phyloP scores from a whole-genome alignment of 1,284 basidiomycete genomes.

The Ustanciosporium gigantosporum region DNA sequence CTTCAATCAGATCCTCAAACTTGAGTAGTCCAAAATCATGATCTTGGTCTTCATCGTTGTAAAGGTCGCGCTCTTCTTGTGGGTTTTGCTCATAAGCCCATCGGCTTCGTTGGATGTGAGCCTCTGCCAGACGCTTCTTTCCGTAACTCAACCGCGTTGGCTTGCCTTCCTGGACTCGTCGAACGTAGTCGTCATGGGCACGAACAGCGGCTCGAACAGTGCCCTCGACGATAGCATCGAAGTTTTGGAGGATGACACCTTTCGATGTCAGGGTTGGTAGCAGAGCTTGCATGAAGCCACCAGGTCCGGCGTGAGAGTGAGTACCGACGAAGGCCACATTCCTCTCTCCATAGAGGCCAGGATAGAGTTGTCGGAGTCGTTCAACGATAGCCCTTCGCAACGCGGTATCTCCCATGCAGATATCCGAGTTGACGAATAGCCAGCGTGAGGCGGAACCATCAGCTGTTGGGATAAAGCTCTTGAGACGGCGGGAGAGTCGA shows the following conservation, averaged over 20 bases:
- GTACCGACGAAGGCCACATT: conserved; percentile 79
- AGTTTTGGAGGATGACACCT: conserved; percentile 69
- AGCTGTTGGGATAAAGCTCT: conserved; percentile 28
- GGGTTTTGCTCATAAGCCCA: conserved; percentile 51
- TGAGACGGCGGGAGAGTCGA: conserved; percentile 3
- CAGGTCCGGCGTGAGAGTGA: conserved; percentile 77
- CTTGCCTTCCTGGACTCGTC: conserved; percentile 1
- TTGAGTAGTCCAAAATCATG: conserved; percentile 50
- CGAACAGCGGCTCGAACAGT: conserved; percentile 72
- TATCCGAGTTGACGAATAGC: conserved; percentile 76
- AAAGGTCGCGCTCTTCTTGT: conserved; percentile 40
- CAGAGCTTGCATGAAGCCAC: conserved; percentile 73
- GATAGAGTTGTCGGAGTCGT: conserved; percentile 67
- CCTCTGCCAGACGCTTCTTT: conserved; percentile 70
- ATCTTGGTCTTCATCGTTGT: conserved; percentile 45
- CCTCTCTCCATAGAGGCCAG: conserved; percentile 70
- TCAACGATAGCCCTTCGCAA: conserved; percentile 73
- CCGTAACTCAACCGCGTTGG: conserved; percentile 63
- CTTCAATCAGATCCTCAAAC: conserved; percentile 27
- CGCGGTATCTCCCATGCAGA: conserved; percentile 71
- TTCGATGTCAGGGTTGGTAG: conserved; percentile 76
- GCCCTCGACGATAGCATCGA: conserved; percentile 72
- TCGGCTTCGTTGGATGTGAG: conserved; percentile 68
- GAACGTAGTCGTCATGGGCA: conserved; percentile 69
- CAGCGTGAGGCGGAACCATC: conserved; percentile 63